Evolutionary conservation across 768 basidiomycete genomes (phyloP), one percentile per base, ranked within the genome.

Genomic region (Infundibulicybe gibba): DNA sequence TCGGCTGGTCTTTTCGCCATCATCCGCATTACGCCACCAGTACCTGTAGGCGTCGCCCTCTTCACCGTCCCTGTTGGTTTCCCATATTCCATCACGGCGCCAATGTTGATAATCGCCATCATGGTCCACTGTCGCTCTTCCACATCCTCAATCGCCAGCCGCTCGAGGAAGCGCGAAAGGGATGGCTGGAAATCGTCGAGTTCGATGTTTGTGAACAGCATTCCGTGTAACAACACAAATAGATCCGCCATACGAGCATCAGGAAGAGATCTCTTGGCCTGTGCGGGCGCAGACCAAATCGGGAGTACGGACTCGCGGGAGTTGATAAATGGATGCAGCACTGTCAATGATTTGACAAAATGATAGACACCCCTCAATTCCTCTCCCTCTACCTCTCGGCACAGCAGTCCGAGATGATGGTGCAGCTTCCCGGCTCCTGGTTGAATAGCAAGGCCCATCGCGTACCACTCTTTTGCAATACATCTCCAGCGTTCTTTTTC

Each of bases 281-380:
- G 90, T 0, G 85, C 75, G 2, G 81, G 67, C 3, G 75, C 73
- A 6, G 92, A 88, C 85, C 94, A 98, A n/a, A 97, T 68, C 0
- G 86, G 83, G 3, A 95, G 74, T 11, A 97, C 75, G 0, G 93
- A 90, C 67, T 97, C 95, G 14, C 93, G 87, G 11, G 94, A 91
- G 0, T 87, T 89, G 12, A 77, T 64, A 65, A 92, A 97, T 0
- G 93, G 87, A 58, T 94, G 93, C 0, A 90, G 72, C 6, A 92
- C 84, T n/a, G 89, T 90, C 77, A 99, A 94, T 94, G 94, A 95
- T 68, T 97, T 97, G 6, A 84, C 79, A 53, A 94, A 97, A 61
- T 99, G 97, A 60, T 99, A 97, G 4, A 97, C 77, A 0, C 85
- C 86, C 9, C 88, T 74, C 14, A 93, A 63, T 52, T 95, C 94